Conservation (phyloP, 2,329 filamentous ascomycete species). For the Raffaelea ambrosiae region DNA sequence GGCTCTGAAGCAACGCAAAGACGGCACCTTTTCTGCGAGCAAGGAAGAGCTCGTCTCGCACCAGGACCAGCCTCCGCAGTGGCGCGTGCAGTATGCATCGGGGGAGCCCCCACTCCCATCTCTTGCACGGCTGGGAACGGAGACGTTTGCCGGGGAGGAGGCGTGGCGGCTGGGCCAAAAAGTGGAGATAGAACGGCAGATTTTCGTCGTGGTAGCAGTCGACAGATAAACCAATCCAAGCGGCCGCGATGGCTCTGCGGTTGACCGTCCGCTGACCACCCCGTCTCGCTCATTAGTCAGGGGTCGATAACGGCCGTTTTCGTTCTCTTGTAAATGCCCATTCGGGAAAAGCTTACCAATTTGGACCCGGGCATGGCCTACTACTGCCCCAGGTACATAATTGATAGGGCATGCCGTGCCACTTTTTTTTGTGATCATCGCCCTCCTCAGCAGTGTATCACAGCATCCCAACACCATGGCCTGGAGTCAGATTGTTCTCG, state of each 20-base stretch:
- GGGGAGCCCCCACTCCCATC: neutral
- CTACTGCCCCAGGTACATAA: neutral
- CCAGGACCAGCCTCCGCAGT: neutral
- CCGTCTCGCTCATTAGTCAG: neutral
- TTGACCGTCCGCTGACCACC: too few species aligned
- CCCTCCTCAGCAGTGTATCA: neutral
- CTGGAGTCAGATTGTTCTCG: slow-evolving; percentile 3
- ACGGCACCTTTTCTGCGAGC: neutral
- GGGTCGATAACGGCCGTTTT: too few species aligned
- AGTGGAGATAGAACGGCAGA: neutral
- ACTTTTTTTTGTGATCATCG: neutral
- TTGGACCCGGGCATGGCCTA: neutral
- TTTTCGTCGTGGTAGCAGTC: neutral
- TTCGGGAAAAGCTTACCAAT: neutral
- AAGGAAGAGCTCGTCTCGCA: neutral
- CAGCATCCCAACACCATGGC: neutral
- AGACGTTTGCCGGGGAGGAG: neutral
- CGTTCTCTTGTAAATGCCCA: neutral
- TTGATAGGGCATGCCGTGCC: neutral
- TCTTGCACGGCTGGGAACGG: neutral
- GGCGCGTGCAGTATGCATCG: neutral
- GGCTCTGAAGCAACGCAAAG: neutral
- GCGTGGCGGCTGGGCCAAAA: neutral
- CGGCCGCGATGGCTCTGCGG: too few species aligned
- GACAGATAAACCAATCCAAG: too few species aligned